Base-by-base conservation (phyloP, 202 grass and related monocot species). In the Cymbopogon flexuosus region DNA sequence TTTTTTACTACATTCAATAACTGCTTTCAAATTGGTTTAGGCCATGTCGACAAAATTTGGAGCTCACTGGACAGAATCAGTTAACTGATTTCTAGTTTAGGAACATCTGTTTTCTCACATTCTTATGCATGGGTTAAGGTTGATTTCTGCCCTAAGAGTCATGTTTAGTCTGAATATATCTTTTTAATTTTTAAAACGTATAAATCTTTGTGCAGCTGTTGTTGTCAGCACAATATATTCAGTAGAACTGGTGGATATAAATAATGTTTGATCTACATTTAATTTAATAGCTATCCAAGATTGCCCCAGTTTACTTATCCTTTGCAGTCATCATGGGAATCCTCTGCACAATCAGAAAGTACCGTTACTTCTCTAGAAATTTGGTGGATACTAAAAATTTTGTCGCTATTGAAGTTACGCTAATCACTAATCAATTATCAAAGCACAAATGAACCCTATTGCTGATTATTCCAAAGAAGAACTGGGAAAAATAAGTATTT, bases 361-460 rank as follows among this genome's bases (percentile, higher is more conserved):
- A 37, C 0, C 0, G 0, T 35, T 75, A 60, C 22, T 56, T 59
- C 12, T 46, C 18, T 60, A 60, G 54, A 63, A 76, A 62, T 42
- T 45, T 81, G 14, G 34, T 16, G 64, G 75, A 27, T 57, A 65
- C 22, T 73, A 45, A 75, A 42, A 42, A 21, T 16, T 30, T 30
- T 36, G 15, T 69, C 0, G 29, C 23, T 14, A 73, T 59, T 7
- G 42, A 58, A 79, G 12, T 73, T 60, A 79, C 18, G 12, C 39
- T 42, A 79, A 80, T 75, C 70, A 54, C 7, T 43, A 70, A 76
- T 70, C 52, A 52, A 33, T 58, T 56, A 36, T n/a, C 31, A 13
- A 45, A 62, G 3, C 36, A 47, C 31, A 74, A 62, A 74, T 49
- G 40, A 36, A 52, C 23, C 10, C 4, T 64, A 56, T 14, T 70